Conservation (phyloP, 768 basidiomycete species). For the Rhodotorula graminis region DNA sequence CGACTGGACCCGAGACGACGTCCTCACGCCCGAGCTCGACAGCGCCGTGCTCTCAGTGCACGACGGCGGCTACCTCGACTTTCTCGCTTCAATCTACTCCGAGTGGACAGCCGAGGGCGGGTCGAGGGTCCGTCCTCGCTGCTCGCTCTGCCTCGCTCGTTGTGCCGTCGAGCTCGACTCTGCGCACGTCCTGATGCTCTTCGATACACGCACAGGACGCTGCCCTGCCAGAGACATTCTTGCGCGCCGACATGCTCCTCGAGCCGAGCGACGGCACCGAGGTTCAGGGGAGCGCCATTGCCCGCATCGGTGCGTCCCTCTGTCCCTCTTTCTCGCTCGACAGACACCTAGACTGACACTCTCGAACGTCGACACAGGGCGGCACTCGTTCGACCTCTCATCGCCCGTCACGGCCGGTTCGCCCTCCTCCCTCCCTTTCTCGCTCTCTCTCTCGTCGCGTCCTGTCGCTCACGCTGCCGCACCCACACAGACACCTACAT, state of each 20-base stretch:
- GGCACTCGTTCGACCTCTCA: slow-evolving; percentile 47
- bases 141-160: neutral
- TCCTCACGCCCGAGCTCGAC: slow-evolving; percentile 30
- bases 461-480: neutral
- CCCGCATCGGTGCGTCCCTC: slow-evolving; percentile 13
- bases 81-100: slow-evolving; percentile 44
- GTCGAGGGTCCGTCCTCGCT: slow-evolving; percentile 33
- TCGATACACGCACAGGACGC: too few species aligned
- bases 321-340: too few species aligned
- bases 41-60: slow-evolving; percentile 38
- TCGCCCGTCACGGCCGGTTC: slow-evolving; percentile 46
- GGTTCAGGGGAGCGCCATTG: slow-evolving; percentile 1
- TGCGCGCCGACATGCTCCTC: slow-evolving; percentile 40
- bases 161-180: neutral
- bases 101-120: slow-evolving; percentile 45
- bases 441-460: neutral
- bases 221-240: slow-evolving; percentile 47
- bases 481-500: slow-evolving; percentile 43
- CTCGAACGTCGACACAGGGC: slow-evolving; percentile 36
- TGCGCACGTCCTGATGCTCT: neutral
- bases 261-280: neutral
- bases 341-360: too few species aligned
- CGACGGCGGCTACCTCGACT: slow-evolving; percentile 42
- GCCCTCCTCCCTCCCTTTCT: neutral
- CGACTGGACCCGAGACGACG: slow-evolving; percentile 15